phyloP scores from a whole-genome alignment of 805 yeast species.

The Kodamaea jinghongensis region DNA sequence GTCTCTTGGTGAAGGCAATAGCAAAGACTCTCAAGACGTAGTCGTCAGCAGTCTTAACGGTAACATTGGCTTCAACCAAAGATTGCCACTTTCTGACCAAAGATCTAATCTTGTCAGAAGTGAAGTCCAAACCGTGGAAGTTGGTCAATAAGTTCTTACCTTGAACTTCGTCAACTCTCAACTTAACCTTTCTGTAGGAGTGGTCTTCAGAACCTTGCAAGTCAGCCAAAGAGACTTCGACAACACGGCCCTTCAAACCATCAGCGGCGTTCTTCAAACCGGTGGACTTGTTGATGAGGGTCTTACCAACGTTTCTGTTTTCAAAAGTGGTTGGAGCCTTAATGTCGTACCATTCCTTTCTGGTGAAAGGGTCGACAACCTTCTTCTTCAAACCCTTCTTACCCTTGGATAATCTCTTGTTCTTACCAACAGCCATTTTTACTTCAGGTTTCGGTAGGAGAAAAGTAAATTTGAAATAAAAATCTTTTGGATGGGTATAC shows the following conservation, averaged over 20 bases:
- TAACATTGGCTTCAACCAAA: slow-evolving; percentile 95
- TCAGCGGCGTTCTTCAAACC: slow-evolving; percentile 98
- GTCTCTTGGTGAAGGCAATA: slow-evolving; percentile 98
- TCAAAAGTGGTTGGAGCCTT: slow-evolving; percentile 99
- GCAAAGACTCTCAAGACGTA: slow-evolving; percentile 95
- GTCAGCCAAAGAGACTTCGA: slow-evolving; percentile 95
- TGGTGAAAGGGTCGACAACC: slow-evolving; percentile 99
- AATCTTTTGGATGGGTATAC: neutral
- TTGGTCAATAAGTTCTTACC: slow-evolving; percentile 98
- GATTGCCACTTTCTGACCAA: slow-evolving; percentile 99
- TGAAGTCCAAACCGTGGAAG: slow-evolving; percentile 99
- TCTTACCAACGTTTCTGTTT: slow-evolving; percentile 98
- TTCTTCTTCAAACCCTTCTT: slow-evolving; percentile 99
- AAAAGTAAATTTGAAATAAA: slow-evolving; percentile 11
- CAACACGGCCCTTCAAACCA: slow-evolving; percentile 96
- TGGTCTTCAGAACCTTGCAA: slow-evolving; percentile 99
- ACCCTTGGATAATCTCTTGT: slow-evolving; percentile 84
- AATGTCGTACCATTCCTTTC: slow-evolving; percentile 98
- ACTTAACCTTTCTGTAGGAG: slow-evolving; percentile 94
- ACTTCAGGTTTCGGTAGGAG: slow-evolving; percentile 1
- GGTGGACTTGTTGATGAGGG: slow-evolving; percentile 96
- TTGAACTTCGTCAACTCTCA: slow-evolving; percentile 98
- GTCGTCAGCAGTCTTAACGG: slow-evolving; percentile 97
- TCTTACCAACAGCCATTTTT: slow-evolving; percentile 53
- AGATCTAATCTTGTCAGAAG: slow-evolving; percentile 95